Percentiles rank a stretch among this genome's conserved stretches.
These are phyloP conservation scores for Avena insularis DNA, from an alignment of 176 grass and related monocot genomes.

Conservation along the genomic window DNA sequence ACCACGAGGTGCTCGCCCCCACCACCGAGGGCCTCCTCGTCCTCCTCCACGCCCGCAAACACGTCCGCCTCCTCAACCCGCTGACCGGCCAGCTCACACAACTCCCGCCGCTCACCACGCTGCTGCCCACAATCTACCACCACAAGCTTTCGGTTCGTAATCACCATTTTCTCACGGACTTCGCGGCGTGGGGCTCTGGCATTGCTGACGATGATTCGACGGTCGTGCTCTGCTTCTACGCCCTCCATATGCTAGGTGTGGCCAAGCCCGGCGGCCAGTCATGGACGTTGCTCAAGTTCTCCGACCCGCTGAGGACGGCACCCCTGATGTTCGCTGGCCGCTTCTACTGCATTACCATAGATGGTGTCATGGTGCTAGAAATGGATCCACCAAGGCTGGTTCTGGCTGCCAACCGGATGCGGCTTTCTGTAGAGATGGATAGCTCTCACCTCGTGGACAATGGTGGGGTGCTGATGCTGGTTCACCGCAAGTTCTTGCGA, in stretches of 20 bases:
- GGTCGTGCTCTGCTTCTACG: not conserved
- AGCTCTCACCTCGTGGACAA: not conserved
- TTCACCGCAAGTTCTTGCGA: not conserved
- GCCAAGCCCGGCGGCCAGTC: not conserved
- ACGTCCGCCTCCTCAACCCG: not conserved
- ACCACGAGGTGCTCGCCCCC: not conserved
- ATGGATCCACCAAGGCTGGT: not conserved
- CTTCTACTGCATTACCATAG: not conserved
- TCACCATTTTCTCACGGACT: not conserved
- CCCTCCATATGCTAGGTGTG: not conserved
- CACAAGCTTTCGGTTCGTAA: not conserved
- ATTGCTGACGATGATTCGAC: not conserved
- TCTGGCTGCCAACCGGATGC: not conserved
- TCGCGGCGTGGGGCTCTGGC: not conserved
- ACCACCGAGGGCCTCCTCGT: not conserved
- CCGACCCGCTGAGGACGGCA: not conserved
- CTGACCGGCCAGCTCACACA: not conserved
- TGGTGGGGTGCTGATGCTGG: not conserved
- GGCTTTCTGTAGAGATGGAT: not conserved
- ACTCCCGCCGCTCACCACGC: not conserved
- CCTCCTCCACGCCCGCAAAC: not conserved
- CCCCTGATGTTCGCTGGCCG: not conserved
- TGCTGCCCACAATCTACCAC: not conserved
- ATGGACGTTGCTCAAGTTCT: not conserved
- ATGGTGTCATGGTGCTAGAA: slow-evolving; percentile 9